Evolutionary conservation across 2,329 filamentous ascomycete genomes (phyloP), one percentile per base, ranked within the genome.

Genomic region (Xylaria hypoxylon): DNA sequence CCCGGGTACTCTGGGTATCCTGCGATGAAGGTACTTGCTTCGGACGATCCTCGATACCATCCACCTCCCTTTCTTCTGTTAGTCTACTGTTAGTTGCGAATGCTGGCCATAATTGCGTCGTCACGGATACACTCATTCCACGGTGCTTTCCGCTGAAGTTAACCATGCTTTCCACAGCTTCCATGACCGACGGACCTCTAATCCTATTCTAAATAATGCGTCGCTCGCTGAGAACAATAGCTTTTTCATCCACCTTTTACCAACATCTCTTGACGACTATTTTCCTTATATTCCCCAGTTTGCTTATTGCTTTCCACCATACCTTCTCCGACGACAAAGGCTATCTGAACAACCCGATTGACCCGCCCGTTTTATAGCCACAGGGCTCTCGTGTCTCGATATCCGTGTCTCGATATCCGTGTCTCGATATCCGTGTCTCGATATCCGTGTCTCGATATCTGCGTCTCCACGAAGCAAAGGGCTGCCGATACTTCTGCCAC

Each of bases 11-110:
- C 64, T 52, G 47, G 33, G 35, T 24, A 44, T 24, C 48, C 47
- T 56, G 45, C 47, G 24, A 45, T 5, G 35, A 19, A 59, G 50
- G 33, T 55, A 17, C 48, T 13, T 55, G 35, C n/a, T 47, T 17
- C 38, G 19, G 59, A 22, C 38, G 28, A 51, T 47, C 55, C 22
- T 57, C 45, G 33, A 52, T 19, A 15, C 15, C 19, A 2, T 57
- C 19, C 44, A 26, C 31, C 38, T 38, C 28, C 48, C 24, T 38
- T 35, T 42, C 40, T 13, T 33, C 2, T 31, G 4, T n/a, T 60
- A 15, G 38, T 42, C 40, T 13, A 24, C 2, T 31, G 4, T n/a
- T 60, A 15, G 38, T 19, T 28, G 33, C 31, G 15, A 11, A 38
- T 48, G 45, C 22, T 10, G 52, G 33, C 52, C 35, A 31, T 35